A percentile compares a stretch with the other conserved stretches of the same genome.
These are phyloP conservation scores for Byssochlamys sp. DNA, from an alignment of 2,329 filamentous ascomycete species.

Conservation along the genomic window DNA sequence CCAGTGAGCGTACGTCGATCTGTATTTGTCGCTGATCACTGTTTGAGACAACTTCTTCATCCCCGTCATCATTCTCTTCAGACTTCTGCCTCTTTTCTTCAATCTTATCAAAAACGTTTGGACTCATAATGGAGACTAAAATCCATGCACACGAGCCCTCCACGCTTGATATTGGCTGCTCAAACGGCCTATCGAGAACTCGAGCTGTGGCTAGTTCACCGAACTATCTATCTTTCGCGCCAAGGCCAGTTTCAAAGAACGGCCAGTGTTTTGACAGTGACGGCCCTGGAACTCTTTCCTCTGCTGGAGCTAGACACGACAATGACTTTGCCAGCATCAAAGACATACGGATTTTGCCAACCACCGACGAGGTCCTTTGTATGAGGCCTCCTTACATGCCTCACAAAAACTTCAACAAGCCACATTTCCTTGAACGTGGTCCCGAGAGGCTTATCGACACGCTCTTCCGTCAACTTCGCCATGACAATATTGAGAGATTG, in stretches of 20 bases:
- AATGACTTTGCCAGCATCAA: conserved; percentile 13
- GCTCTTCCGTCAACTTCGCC: conserved; percentile 14
- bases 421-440: conserved; percentile 8
- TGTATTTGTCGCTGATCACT: background rate
- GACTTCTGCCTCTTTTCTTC: background rate
- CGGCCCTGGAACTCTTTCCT: conserved; percentile 16
- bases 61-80: background rate
- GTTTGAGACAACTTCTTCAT: background rate
- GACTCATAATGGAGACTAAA: background rate
- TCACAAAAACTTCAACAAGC: conserved; percentile 5
- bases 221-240: conserved; percentile 9
- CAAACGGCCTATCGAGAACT: background rate
- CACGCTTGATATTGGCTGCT: background rate
- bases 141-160: background rate
- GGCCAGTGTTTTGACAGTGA: conserved; percentile 13
- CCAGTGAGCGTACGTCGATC: background rate
- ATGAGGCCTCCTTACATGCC: conserved; percentile 11
- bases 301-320: conserved; percentile 10
- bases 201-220: background rate
- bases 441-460: conserved; percentile 11
- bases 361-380: conserved; percentile 14
- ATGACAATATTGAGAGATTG: conserved; percentile 11
- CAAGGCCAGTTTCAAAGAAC: conserved; percentile 1
- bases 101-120: background rate
- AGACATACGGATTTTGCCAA: conserved; percentile 14